Evolutionary conservation across 78 protist genomes (phyloP).

Genomic region (Creolimax fragrantissima): DNA sequence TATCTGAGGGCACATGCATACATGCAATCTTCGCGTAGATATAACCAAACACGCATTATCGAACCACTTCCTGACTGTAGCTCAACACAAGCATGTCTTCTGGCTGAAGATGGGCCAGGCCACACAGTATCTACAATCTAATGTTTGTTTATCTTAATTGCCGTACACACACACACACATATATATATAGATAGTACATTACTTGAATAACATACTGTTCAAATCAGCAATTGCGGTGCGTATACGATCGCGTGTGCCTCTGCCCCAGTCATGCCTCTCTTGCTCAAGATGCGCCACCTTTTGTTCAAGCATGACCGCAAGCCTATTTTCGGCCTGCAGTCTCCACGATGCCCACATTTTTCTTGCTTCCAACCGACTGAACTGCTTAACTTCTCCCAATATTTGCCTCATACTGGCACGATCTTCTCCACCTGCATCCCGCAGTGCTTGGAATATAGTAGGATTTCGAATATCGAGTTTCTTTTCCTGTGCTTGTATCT

Average conservation of each 20-base stretch:
- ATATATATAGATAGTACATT: neutral
- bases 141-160: neutral
- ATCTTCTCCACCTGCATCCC: neutral
- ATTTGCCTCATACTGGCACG: neutral
- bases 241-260: neutral
- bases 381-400: neutral
- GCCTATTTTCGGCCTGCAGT: neutral
- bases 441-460: neutral
- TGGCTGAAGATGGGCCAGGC: no score
- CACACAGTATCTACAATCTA: neutral
- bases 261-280: neutral
- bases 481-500: neutral
- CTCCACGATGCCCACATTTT: neutral
- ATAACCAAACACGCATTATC: no score
- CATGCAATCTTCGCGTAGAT: neutral
- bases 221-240: neutral
- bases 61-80: no score
- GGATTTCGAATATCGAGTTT: neutral
- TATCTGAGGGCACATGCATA: neutral
- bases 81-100: no score
- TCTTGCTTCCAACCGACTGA: neutral
- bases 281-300: neutral
- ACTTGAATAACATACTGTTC: neutral
- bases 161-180: neutral
- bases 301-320: neutral